These are phyloP conservation scores for Ganoderma resinaceum DNA, from an alignment of 1,284 basidiomycete genomes.

Conservation along the genomic window DNA sequence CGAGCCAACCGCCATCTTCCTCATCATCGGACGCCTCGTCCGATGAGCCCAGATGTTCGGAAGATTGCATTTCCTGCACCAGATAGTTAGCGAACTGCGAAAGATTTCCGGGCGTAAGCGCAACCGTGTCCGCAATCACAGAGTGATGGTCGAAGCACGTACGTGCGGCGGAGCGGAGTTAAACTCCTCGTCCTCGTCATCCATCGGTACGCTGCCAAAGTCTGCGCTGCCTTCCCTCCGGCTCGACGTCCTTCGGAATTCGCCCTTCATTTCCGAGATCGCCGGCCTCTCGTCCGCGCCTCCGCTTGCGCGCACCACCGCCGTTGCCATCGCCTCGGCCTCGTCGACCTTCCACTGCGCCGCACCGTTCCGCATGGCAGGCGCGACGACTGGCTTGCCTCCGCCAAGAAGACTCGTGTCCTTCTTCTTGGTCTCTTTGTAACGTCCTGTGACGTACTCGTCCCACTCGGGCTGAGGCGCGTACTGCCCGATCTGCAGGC, in stretches of 20 bases:
- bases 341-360: slow-evolving; percentile 77
- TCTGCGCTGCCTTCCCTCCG: slow-evolving; percentile 66
- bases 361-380: slow-evolving; percentile 44
- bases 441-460: slow-evolving; percentile 83
- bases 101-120: neutral
- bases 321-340: slow-evolving; percentile 52
- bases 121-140: neutral
- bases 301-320: slow-evolving; percentile 26
- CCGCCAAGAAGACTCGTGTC: slow-evolving; percentile 87
- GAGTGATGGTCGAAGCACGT: slow-evolving; percentile 28
- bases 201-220: slow-evolving; percentile 65
- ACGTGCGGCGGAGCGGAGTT: slow-evolving; percentile 58
- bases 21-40: slow-evolving; percentile 62
- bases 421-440: slow-evolving; percentile 85
- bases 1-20: slow-evolving; percentile 78
- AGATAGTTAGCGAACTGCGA: slow-evolving; percentile 77
- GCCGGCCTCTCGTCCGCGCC: slow-evolving; percentile 28
- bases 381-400: slow-evolving; percentile 70
- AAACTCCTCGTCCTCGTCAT: slow-evolving; percentile 51
- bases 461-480: slow-evolving; percentile 88
- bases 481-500: slow-evolving; percentile 64
- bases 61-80: slow-evolving; percentile 72
- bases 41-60: slow-evolving; percentile 62
- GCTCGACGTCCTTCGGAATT: slow-evolving; percentile 61
- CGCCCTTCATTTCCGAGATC: slow-evolving; percentile 50